phyloP scores from a whole-genome alignment of 441 rosid genomes.

The Erodium trifolium region DNA sequence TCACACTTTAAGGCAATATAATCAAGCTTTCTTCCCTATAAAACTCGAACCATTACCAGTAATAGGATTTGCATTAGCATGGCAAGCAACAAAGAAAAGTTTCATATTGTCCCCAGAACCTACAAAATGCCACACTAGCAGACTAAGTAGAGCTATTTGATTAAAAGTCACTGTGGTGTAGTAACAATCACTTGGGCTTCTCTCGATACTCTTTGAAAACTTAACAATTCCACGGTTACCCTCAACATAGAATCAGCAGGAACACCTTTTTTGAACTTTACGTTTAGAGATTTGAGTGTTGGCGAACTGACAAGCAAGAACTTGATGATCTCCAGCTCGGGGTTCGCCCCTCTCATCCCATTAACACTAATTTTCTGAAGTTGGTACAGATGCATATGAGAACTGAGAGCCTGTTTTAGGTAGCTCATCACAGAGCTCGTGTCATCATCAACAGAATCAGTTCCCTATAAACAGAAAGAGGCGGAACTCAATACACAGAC shows the following conservation, averaged over 20 bases:
- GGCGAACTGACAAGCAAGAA: not conserved
- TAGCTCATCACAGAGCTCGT: not conserved
- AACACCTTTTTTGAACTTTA: not conserved
- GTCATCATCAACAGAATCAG: not conserved
- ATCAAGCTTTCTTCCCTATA: too few species aligned
- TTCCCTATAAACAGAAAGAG: not conserved
- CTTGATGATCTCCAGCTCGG: not conserved
- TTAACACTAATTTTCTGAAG: not conserved
- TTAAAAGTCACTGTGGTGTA: not conserved
- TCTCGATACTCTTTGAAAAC: not conserved
- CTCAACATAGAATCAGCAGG: not conserved
- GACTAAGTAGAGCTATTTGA: not conserved
- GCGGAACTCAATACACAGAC: not conserved
- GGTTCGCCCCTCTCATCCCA: not conserved
- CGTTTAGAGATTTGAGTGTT: not conserved
- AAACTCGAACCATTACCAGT: too few species aligned
- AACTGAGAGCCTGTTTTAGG: not conserved
- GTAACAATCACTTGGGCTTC: not conserved
- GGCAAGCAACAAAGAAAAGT: not conserved
- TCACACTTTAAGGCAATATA: too few species aligned
- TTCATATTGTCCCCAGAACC: not conserved
- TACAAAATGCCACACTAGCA: not conserved
- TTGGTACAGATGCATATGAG: not conserved
- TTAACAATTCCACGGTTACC: not conserved
- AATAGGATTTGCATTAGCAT: too few species aligned